Evolutionary conservation across 257 asterid genomes (phyloP), one percentile per base, ranked within the genome.

Genomic region (Solanum pinnatisectum): DNA sequence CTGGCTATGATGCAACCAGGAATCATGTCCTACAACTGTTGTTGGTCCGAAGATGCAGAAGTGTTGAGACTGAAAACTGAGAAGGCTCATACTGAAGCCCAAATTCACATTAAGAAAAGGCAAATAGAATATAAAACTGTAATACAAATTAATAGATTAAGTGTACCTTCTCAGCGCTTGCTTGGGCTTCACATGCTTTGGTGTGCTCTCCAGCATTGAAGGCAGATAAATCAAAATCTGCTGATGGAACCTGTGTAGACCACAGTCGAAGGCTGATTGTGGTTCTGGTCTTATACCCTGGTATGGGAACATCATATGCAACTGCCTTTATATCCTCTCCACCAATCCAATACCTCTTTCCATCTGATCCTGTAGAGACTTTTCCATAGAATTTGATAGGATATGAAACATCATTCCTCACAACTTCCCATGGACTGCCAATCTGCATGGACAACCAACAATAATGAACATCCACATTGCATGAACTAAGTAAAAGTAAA

Each of bases 361-460:
- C 98, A 92, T 94, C 98, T 52, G 95, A 86, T 32, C 90, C 92
- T 7, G 87, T 88, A 84, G 90, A 92, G 90, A 95, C 97, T 94
- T 95, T 94, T 70, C 98, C 98, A 89, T 87, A 91, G 87, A 94
- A 95, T 82, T 94, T 95, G 88, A 95, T 93, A 77, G 98, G 95
- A 91, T 95, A 95, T n/a, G 90, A 88, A 68, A 95, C 92, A 91
- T 94, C 98, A 90, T 95, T 95, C 90, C 98, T 93, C 83, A 92
- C 92, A 88, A 95, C 93, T 90, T 95, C 98, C 98, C 98, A 95
- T 42, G 98, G 98, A 89, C 91, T 95, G 86, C 98, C 98, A 87
- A 91, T 90, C 98, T 95, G 91, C 87, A 91, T 81, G 37, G 71
- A 87, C 46, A 90, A 84, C 76, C 72, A 44, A 46, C 84, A 79